Percentiles rank a stretch among this genome's conserved stretches.
phyloP scores from a whole-genome alignment of 2,329 filamentous ascomycete species.

The Seiridium cupressi region DNA sequence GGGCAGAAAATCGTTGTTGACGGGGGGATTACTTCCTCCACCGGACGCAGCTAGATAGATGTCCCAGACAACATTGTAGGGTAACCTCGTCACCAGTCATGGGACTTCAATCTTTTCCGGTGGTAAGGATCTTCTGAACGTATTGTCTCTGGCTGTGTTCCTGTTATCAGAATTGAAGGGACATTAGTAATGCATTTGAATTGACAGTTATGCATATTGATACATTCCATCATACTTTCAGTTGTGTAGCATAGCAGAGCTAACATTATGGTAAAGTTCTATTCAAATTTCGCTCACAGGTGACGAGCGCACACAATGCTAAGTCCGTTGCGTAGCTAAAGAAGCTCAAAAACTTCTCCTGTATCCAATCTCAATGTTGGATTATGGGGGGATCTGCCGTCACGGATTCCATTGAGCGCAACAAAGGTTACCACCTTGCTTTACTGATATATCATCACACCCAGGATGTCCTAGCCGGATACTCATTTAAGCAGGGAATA shows the following conservation, averaged over 20 bases:
- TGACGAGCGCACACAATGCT: conserved; percentile 38
- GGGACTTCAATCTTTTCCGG: too few species aligned
- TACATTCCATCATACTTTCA: too few species aligned
- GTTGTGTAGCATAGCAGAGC: too few species aligned
- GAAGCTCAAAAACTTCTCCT: conserved; percentile 44
- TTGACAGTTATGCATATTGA: too few species aligned
- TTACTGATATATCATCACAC: conserved; percentile 51
- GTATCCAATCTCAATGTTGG: conserved; percentile 45
- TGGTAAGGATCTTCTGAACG: too few species aligned
- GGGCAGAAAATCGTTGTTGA: conserved; percentile 52
- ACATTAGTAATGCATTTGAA: too few species aligned
- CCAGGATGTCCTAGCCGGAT: conserved; percentile 42
- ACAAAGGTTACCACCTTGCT: conserved; percentile 51
- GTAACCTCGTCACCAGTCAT: too few species aligned
- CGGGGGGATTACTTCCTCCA: conserved; percentile 41
- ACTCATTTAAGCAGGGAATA: conserved; percentile 52
- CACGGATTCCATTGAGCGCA: conserved; percentile 48
- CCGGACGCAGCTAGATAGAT: conserved; percentile 20
- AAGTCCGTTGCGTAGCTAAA: conserved; percentile 46
- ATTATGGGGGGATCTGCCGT: conserved; percentile 52
- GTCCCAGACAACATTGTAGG: too few species aligned
- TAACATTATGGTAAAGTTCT: conserved; percentile 32
- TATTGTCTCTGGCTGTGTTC: too few species aligned
- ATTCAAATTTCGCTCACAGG: conserved; percentile 46
- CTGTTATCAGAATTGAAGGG: too few species aligned